phyloP scores from a whole-genome alignment of 768 basidiomycete species.

The Pleurotus cornucopiae region DNA sequence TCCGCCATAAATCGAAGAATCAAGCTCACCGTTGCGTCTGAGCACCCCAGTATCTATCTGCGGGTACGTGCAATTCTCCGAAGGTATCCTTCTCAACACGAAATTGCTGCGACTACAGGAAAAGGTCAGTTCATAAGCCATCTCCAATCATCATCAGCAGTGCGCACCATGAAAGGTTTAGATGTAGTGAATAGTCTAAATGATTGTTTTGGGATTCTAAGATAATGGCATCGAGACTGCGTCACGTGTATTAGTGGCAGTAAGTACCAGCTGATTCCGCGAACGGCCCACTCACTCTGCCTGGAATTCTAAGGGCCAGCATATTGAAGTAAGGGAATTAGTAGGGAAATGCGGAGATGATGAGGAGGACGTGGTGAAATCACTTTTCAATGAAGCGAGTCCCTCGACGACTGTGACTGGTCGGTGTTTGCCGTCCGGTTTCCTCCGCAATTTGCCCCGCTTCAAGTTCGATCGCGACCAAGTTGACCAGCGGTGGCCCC shows the following conservation, averaged over 20 bases:
- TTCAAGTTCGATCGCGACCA: no score
- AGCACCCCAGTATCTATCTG: constrained; percentile 90
- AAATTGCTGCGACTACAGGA: constrained; percentile 43
- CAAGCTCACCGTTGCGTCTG: constrained; percentile 84
- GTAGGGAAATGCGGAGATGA: not conserved
- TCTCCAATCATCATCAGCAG: not conserved
- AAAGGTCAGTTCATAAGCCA: not conserved
- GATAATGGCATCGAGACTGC: not conserved
- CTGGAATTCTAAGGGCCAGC: not conserved
- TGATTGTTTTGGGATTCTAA: not conserved
- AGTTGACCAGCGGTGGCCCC: no score
- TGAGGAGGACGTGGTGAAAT: not conserved
- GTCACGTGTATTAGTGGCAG: constrained; percentile 2
- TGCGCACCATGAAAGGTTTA: constrained; percentile 23
- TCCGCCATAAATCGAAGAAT: not conserved
- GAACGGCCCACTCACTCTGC: constrained; percentile 1
- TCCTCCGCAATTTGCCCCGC: not conserved
- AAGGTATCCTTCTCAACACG: constrained; percentile 93
- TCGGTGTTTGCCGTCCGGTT: constrained; percentile 8
- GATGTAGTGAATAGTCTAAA: constrained; percentile 30
- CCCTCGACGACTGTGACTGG: not conserved
- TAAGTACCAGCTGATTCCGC: not conserved
- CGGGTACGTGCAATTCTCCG: constrained; percentile 82
- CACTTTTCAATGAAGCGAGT: not conserved
- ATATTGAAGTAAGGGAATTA: not conserved